Base-by-base conservation (phyloP, 805 yeast species). In the Candida germanica region DNA sequence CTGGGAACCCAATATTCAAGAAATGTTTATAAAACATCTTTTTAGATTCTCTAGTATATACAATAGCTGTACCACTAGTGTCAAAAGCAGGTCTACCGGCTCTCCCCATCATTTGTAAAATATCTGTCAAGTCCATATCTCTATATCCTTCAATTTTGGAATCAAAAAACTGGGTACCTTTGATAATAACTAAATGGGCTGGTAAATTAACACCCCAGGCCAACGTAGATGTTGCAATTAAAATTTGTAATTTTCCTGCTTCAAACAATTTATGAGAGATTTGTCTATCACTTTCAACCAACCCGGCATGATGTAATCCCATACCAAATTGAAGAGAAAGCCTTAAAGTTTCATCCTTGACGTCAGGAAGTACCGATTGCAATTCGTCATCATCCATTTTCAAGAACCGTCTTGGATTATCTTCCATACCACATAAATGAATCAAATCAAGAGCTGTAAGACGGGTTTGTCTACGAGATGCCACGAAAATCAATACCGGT, bases 171-270 rank as follows among this genome's bases (percentile, higher is more conserved):
- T 77, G 81, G 0, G 93, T 83, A 19, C 91, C 91, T 56, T 83
- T 83, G 47, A 83, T 80, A 29, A 83, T 75, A 11, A 83, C 93
- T 46, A 83, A 63, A 59, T 83, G 83, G 0, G 93, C 91, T 1
- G 91, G 91, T 44, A 84, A 66, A 49, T 83, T 84, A 31, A 84
- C 91, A 58, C 91, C 91, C 91, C 91, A 84, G 0, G 93, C 91
- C 44, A 84, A 69, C 1, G 91, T 84, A n/a, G 87, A 80, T 0
- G 93, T 83, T 1, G 91, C 89, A 25, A 84, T 69, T 42, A 83
- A 67, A 29, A 83, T 74, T 58, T 84, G 93, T 32, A 83, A 73
- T 53, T 80, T 82, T 29, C 75, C 79, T n/a, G 68, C 59, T 39
- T 82, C 87, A 58, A 83, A 83, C 25, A 83, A 58, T 47, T 78